A percentile compares a stretch with the other conserved stretches of the same genome.
Evolutionary conservation across 805 yeast genomes (phyloP).

Genomic region (Wickerhamomyces chaumierensis): DNA sequence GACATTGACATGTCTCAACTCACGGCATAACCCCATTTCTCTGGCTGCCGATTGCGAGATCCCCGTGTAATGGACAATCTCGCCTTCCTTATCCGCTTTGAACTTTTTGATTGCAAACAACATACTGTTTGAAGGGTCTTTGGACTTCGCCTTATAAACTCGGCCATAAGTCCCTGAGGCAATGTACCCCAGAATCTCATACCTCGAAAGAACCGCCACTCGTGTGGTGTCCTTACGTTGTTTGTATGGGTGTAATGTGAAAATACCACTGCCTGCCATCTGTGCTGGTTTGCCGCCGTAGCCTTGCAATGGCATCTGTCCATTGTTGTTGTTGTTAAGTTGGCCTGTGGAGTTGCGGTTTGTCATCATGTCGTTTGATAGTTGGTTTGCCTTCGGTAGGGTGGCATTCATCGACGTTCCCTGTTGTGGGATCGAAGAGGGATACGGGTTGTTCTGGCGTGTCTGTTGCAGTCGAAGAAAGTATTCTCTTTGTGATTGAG

Average conservation of each 20-base stretch:
- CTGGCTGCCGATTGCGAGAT: constrained; percentile 92
- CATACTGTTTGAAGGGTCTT: constrained; percentile 17
- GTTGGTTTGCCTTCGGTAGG: no score
- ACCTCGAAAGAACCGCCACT: constrained; percentile 68
- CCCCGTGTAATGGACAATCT: constrained; percentile 54
- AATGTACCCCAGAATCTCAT: constrained; percentile 85
- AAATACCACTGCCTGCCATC: constrained; percentile 43
- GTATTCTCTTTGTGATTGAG: constrained; percentile 6
- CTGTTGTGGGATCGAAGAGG: background rate
- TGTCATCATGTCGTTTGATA: no score
- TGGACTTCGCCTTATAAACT: constrained; percentile 76
- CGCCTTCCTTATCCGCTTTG: constrained; percentile 54
- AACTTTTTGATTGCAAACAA: constrained; percentile 82
- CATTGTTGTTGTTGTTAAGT: background rate
- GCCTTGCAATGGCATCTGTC: background rate
- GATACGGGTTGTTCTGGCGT: constrained; percentile 2
- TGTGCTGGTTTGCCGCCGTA: constrained; percentile 26
- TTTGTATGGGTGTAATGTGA: constrained; percentile 49
- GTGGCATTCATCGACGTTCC: no score
- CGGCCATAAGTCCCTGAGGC: constrained; percentile 98
- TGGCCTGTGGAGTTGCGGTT: background rate
- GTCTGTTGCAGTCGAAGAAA: constrained; percentile 6
- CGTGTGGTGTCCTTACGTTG: constrained; percentile 54
- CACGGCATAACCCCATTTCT: constrained; percentile 92
- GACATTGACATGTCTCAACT: constrained; percentile 68